Evolutionary conservation across 148 eudicot genomes (phyloP), one percentile per base, ranked within the genome.

Genomic region (Talinum fruticosum): DNA sequence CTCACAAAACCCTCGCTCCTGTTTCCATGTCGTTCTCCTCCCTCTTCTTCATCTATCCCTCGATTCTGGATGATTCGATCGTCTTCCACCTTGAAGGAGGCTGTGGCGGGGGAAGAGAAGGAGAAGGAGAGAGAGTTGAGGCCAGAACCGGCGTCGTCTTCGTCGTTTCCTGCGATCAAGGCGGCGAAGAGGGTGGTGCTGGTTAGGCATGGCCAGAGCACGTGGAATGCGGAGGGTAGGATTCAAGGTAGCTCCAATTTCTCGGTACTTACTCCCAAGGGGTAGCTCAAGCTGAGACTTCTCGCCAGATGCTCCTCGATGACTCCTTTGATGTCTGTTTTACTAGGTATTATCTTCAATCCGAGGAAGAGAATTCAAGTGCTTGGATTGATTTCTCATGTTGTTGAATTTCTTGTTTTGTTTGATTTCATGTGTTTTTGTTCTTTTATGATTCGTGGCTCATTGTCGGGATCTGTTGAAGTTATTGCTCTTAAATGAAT

Each of bases 151-250:
- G 32, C 45, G 35, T 26, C 45, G 24, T 32, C 23, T 4, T 26
- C 76, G 26, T 79, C 71, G 8, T 86, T 91, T 68, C 94, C 94
- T 73, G 75, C 87, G 69, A 86, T 92, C 8, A 87, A 73, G 85
- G 84, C 74, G 74, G 85, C 91, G 75, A 95, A 95, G 88, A 88
- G 98, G 76, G 96, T 95, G 75, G 94, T 95, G 49, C 74, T 95
- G 54, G 98, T 95, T 70, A 84, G 98, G 87, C 98, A 95, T 65
- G 98, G 98, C 7, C 94, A 95, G 87, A 95, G 98, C 86, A 95
- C 98, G 78, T 95, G 98, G 98, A 95, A 95, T 83, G 97, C 89
- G 14, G 97, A 95, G 80, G 98, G 98, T 5, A 80, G 98, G 69
- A 95, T 95, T 33, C 98, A 95, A 77, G 98, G 98, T 5, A 95